phyloP scores from a whole-genome alignment of 495 filamentous ascomycete genomes.

The Endocarpon pusillum region DNA sequence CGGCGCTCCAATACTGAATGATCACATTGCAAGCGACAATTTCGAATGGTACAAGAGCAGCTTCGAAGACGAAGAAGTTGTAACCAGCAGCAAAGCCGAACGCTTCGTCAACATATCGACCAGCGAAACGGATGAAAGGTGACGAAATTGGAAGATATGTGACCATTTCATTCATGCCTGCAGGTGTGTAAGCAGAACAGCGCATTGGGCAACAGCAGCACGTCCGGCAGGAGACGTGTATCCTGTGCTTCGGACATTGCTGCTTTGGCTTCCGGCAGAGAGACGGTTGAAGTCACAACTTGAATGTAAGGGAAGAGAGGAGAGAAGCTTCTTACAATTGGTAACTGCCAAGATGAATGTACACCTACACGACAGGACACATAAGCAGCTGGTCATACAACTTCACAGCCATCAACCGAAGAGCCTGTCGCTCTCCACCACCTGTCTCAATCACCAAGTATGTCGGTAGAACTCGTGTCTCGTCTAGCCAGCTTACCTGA shows the following conservation, averaged over 20 bases:
- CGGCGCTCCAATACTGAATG: conserved; percentile 30
- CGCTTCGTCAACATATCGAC: conserved; percentile 58
- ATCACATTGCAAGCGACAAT: conserved; percentile 27
- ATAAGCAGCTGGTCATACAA: conserved; percentile 15
- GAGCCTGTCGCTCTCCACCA: background rate
- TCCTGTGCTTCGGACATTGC: conserved; percentile 2
- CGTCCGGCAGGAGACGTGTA: background rate
- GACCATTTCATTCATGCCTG: conserved; percentile 64
- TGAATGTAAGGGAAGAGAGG: conserved; percentile 4
- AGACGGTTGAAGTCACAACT: conserved; percentile 4
- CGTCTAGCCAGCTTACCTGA: too few relatives aligned
- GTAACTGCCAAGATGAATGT: conserved; percentile 54
- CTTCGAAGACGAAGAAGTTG: conserved; percentile 52
- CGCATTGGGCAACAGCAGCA: conserved; percentile 4
- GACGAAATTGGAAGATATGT: conserved; percentile 67
- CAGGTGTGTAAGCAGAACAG: conserved; percentile 5
- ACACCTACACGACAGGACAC: conserved; percentile 31
- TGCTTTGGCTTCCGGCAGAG: background rate
- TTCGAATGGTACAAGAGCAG: conserved; percentile 26
- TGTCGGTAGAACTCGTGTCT: too few relatives aligned
- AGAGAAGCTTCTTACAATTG: conserved; percentile 25
- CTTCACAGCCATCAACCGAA: background rate
- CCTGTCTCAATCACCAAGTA: background rate
- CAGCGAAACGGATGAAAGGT: conserved; percentile 70
- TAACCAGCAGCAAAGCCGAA: conserved; percentile 45